Evolutionary conservation across 192 early-diverging fungal genomes (phyloP).

Genomic region (Linnemannia elongata): DNA sequence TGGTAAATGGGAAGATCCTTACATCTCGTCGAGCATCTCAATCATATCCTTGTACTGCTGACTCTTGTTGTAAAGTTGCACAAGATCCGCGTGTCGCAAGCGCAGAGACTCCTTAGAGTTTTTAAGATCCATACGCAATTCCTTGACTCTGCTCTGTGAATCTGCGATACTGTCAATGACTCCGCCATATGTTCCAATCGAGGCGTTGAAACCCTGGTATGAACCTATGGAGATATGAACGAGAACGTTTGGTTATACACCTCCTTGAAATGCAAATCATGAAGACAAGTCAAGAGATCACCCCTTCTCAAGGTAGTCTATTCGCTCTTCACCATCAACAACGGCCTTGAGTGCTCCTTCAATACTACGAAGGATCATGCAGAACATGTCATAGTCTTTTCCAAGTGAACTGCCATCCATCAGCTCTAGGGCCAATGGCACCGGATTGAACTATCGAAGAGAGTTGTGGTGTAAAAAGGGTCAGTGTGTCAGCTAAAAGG

Average conservation of each 20-base stretch:
- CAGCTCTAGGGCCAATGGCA: conserved; percentile 76
- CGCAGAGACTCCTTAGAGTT: conserved; percentile 73
- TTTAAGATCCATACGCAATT: conserved; percentile 74
- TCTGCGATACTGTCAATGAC: conserved; percentile 77
- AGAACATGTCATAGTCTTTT: conserved; percentile 76
- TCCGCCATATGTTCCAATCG: conserved; percentile 85
- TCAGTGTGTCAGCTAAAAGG: background rate
- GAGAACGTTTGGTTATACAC: background rate
- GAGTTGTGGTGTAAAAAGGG: background rate
- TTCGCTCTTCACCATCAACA: conserved; percentile 66
- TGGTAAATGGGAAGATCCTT: background rate
- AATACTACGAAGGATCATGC: conserved; percentile 66
- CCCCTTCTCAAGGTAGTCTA: background rate
- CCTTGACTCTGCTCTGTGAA: conserved; percentile 73
- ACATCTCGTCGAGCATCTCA: conserved; percentile 78
- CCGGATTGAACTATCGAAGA: conserved; percentile 74
- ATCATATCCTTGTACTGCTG: conserved; percentile 86
- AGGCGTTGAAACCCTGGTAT: conserved; percentile 86
- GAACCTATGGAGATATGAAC: conserved; percentile 63
- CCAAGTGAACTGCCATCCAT: conserved; percentile 81
- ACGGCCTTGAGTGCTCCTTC: conserved; percentile 79
- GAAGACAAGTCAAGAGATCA: background rate
- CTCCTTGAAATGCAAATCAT: background rate
- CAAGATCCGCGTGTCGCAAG: conserved; percentile 73
- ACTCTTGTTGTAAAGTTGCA: conserved; percentile 80